Evolutionary conservation across 1,139 yeast genomes (phyloP), one percentile per base, ranked within the genome.

Genomic region (Blastobotrys malaysiensis): DNA sequence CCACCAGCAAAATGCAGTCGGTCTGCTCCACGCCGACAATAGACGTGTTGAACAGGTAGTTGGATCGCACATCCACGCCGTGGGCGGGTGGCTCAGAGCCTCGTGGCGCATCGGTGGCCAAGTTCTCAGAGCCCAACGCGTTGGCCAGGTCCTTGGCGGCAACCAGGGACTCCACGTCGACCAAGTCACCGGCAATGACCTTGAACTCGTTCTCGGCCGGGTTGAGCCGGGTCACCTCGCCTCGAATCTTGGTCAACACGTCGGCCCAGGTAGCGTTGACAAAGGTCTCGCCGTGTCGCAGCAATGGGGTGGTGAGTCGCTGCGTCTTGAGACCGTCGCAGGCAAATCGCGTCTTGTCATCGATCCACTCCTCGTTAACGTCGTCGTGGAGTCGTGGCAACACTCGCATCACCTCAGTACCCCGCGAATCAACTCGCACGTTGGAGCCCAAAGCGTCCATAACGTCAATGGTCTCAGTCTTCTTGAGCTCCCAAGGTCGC

Each of bases 401-500:
- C 45, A 88, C 88, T 71, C 96, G 81, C 89, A 88, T 84, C 51
- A 88, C 95, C 70, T 88, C 95, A 65, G 84, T 80, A 66, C 96
- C 96, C 73, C 95, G 81, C 52, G 93, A 82, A 71, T 88, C 96
- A 55, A 88, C 88, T 70, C 96, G 80, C 60, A 88, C 80, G 68
- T 84, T 86, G 52, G 93, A 84, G 46, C 96, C 96, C 52, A 88
- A 70, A 31, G 85, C 96, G 71, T 88, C 96, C 76, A 84, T 74
- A 26, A 88, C 95, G 72, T 88, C 96, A 65, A 88, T 82, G 53
- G 93, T 80, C 73, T 88, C 96, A 52, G 95, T 87, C 77, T 88
- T 83, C 77, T 88, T 88, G 69, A 88, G 80, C 73, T 88, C 96
- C 96, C 96, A 88, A 46, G 96, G 96, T 72, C 96, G 83, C 18